phyloP scores from a whole-genome alignment of 495 filamentous ascomycete species.

The Ramalina peruviana region DNA sequence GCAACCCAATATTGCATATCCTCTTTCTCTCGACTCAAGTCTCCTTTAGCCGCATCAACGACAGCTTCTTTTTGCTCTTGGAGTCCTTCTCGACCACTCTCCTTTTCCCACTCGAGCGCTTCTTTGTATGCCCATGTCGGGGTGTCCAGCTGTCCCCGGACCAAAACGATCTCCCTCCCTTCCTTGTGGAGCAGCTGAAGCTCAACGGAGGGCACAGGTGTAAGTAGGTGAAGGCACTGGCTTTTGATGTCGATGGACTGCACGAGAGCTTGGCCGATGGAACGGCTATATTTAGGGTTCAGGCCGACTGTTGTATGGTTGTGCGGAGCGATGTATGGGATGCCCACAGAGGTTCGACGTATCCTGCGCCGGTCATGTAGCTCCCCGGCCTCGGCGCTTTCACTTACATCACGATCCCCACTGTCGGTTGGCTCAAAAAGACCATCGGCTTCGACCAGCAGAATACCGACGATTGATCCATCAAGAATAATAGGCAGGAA shows the following conservation, averaged over 20 bases:
- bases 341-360: constrained; percentile 20
- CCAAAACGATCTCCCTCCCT: constrained; percentile 31
- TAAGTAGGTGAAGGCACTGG: constrained; percentile 31
- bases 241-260: constrained; percentile 29
- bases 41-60: background rate
- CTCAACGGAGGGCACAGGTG: constrained; percentile 27
- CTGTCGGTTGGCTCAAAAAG: background rate
- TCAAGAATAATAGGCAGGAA: constrained; percentile 39
- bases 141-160: constrained; percentile 37
- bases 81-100: constrained; percentile 1
- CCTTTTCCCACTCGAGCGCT: constrained; percentile 10
- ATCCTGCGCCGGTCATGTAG: constrained; percentile 6
- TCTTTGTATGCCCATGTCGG: constrained; percentile 34
- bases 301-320: constrained; percentile 27
- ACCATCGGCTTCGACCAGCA: constrained; percentile 33
- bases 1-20: constrained; percentile 4
- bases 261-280: constrained; percentile 38
- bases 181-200: constrained; percentile 25
- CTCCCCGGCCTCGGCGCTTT: background rate
- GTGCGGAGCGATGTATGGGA: constrained; percentile 31
- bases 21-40: constrained; percentile 1
- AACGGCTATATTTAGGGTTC: constrained; percentile 29
- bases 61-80: constrained; percentile 5
- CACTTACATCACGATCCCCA: background rate
- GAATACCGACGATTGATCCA: constrained; percentile 43